Conservation (phyloP, 768 basidiomycete genomes). For the Suillus clintonianus region DNA sequence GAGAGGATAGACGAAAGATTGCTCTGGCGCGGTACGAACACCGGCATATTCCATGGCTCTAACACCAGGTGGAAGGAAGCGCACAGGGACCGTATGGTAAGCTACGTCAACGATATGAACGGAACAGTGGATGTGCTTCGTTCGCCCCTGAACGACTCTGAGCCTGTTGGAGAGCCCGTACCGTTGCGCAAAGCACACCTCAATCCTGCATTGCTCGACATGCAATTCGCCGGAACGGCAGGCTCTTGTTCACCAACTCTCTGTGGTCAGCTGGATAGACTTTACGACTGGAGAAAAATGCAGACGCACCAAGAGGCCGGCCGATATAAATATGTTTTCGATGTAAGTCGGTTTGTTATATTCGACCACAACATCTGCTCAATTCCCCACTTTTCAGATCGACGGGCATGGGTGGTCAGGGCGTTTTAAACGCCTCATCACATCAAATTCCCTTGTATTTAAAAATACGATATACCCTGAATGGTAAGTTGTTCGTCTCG, state of each 20-base stretch:
- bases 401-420: conserved; percentile 72
- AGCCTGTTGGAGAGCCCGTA: conserved; percentile 37
- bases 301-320: conserved; percentile 52
- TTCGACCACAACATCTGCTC: neutral
- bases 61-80: conserved; percentile 47
- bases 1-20: conserved; percentile 61
- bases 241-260: conserved; percentile 23
- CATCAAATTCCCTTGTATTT: conserved; percentile 63
- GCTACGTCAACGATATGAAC: conserved; percentile 40
- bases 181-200: conserved; percentile 39
- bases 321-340: conserved; percentile 61
- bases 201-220: conserved; percentile 60
- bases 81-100: conserved; percentile 53
- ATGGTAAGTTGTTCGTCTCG: conserved; percentile 45
- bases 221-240: conserved; percentile 49
- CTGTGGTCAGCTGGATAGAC: conserved; percentile 44
- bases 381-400: conserved; percentile 35
- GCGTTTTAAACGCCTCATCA: conserved; percentile 67
- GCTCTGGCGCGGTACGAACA: conserved; percentile 75
- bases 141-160: conserved; percentile 27
- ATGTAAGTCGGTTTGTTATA: conserved; percentile 38
- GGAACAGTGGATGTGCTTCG: conserved; percentile 41
- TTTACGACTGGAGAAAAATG: conserved; percentile 51
- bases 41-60: conserved; percentile 53
- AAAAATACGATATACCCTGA: conserved; percentile 76